Base-by-base conservation (phyloP, 495 filamentous ascomycete genomes). In the Oleoguttula mirabilis region DNA sequence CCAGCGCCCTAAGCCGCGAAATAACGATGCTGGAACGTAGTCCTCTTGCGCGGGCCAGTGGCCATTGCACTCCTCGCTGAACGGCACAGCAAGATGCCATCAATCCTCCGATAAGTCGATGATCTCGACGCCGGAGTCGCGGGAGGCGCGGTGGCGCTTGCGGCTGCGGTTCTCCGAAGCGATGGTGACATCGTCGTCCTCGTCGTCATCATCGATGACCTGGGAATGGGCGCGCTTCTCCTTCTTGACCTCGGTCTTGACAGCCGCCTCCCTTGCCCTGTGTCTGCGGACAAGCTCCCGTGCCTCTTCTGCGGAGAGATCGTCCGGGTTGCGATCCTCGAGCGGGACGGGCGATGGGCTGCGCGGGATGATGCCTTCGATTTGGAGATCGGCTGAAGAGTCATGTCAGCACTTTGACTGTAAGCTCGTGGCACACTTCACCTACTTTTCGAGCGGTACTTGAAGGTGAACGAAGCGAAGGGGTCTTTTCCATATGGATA, bases 321-420 rank as follows among this genome's bases (percentile, higher is more conserved):
- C 39, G 19, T 48, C 45, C 14, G 42, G 31, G 24, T 42, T 43
- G 12, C 50, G 39, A 10, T 50, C 50, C 22, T 53, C 50, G 0
- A 56, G 45, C n/a, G 50, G 50, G 2, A 47, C 34, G 5, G 52
- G 52, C 7, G 44, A 45, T 6, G 52, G 49, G 4, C 32, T 40
- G 2, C 53, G 50, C 21, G 50, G 41, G 34, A 53, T 47, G 32
- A 53, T 41, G 30, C 41, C 25, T 23, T 54, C 50, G 30, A 41
- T 43, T 27, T 56, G 46, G 8, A 53, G 53, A n/a, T 48, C 53
- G n/a, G 38, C 53, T 56, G 25, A 28, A 7, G 25, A 28, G 7
- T n/a, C n/a, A n/a, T 28, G 25, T 28, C 14, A 43, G 4, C 32
- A 21, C 15, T 3, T 17, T 8, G 25, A 34, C 5, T 42, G 25